Evolutionary conservation across 2,329 filamentous ascomycete genomes (phyloP).

Genomic region (Zasmidium citrigriseum): DNA sequence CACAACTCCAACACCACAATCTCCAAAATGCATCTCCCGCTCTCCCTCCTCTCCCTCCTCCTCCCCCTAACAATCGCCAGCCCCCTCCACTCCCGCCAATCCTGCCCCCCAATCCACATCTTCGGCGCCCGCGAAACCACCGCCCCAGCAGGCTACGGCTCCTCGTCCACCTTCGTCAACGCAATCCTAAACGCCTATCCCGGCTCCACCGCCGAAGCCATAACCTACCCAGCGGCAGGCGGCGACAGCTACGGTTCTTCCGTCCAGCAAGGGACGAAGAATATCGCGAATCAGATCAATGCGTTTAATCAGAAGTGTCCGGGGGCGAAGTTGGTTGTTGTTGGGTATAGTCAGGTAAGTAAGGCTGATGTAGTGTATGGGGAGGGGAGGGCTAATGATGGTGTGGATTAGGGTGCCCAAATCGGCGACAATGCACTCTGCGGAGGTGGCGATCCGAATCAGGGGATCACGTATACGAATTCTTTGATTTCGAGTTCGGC

Average conservation of each 20-base stretch:
- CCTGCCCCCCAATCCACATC: conserved; percentile 46
- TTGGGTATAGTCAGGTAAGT: conserved; percentile 32
- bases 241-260: conserved; percentile 63
- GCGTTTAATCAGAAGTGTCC: conserved; percentile 27
- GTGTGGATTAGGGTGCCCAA: conserved; percentile 54
- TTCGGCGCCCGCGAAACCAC: conserved; percentile 49
- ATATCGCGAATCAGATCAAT: conserved; percentile 39
- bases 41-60: not conserved
- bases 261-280: conserved; percentile 51
- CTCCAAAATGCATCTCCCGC: not conserved
- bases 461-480: conserved; percentile 50
- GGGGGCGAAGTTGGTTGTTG: conserved; percentile 27
- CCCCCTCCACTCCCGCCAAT: conserved; percentile 1
- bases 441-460: conserved; percentile 55
- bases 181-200: conserved; percentile 42
- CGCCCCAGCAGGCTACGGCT: conserved; percentile 43
- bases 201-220: conserved; percentile 43
- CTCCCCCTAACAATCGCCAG: not conserved
- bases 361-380: conserved; percentile 40
- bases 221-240: conserved; percentile 57
- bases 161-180: conserved; percentile 43
- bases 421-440: conserved; percentile 65
- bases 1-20: not conserved
- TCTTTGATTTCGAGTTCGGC: conserved; percentile 21
- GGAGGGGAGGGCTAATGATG: conserved; percentile 24